Percentiles rank a stretch among this genome's conserved stretches.
Evolutionary conservation across 768 basidiomycete species (phyloP).

Genomic region (Hemileccinum rubropunctum): DNA sequence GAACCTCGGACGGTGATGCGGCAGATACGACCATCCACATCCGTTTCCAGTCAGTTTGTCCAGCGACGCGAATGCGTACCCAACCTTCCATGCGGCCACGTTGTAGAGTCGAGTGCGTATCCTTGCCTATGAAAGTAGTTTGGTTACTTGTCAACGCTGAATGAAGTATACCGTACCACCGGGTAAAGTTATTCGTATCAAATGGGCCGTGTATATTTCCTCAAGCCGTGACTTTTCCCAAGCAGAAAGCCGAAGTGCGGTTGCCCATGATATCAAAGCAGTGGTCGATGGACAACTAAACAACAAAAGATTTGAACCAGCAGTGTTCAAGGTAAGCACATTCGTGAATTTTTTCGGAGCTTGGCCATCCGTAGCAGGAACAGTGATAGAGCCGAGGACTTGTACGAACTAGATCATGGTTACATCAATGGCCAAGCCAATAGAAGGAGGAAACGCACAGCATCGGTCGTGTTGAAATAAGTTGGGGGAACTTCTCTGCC

Average conservation of each 20-base stretch:
- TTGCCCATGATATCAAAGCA: conserved; percentile 84
- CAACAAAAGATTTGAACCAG: conserved; percentile 84
- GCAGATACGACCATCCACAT: conserved; percentile 79
- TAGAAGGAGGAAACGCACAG: conserved; percentile 48
- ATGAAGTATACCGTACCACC: conserved; percentile 34
- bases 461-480: conserved; percentile 87
- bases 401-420: conserved; percentile 60
- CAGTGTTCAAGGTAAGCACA: conserved; percentile 90
- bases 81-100: conserved; percentile 86
- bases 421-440: neutral
- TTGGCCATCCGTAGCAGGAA: conserved; percentile 48
- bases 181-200: conserved; percentile 75
- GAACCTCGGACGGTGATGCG: conserved; percentile 33
- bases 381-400: conserved; percentile 71
- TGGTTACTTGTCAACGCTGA: conserved; percentile 29
- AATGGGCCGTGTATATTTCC: conserved; percentile 96
- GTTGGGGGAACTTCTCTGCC: conserved; percentile 82
- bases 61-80: conserved; percentile 87
- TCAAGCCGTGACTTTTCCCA: conserved; percentile 96
- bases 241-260: conserved; percentile 81
- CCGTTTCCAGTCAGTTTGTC: conserved; percentile 96
- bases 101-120: conserved; percentile 59
- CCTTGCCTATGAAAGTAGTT: conserved; percentile 34
- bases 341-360: conserved; percentile 64
- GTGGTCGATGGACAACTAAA: conserved; percentile 79